A percentile compares a stretch with the other conserved stretches of the same genome.
These are phyloP conservation scores for Trebouxia sp. DNA, from an alignment of 139 green algal species.

Conservation along the genomic window DNA sequence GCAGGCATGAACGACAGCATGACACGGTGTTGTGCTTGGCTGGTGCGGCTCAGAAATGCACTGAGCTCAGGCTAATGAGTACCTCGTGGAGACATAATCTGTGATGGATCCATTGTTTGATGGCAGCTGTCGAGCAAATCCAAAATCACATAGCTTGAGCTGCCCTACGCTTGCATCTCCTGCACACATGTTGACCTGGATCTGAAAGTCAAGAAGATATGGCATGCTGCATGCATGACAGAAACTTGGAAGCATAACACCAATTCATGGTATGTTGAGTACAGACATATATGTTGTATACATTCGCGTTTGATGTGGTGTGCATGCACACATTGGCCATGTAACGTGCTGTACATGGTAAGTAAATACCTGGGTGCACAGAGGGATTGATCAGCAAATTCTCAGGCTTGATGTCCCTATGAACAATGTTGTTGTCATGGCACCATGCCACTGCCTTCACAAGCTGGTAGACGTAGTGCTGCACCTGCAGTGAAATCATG, in stretches of 20 bases:
- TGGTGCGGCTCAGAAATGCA: no score
- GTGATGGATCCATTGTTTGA: conserved; percentile 65
- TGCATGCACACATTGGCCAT: no score
- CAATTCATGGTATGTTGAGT: no score
- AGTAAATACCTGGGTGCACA: background rate
- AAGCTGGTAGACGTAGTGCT: conserved; percentile 85
- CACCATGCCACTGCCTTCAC: conserved; percentile 93
- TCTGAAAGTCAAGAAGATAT: no score
- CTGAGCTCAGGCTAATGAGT: no score
- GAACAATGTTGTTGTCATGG: conserved; percentile 69
- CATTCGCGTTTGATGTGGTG: no score
- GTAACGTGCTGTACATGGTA: background rate
- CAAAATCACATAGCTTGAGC: conserved; percentile 93
- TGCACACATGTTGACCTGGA: background rate
- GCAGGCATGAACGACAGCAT: no score
- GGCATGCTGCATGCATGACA: background rate
- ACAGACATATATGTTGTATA: no score
- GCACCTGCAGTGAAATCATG: conserved; percentile 19
- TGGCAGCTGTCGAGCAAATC: conserved; percentile 74
- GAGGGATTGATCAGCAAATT: conserved; percentile 88
- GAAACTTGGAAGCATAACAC: background rate
- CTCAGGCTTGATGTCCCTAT: conserved; percentile 90
- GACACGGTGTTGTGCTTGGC: no score
- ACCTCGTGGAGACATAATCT: conserved; percentile 37
- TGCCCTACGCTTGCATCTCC: conserved; percentile 46